Base-by-base conservation (phyloP, 768 basidiomycete species). In the Podaxis mareebaensis region DNA sequence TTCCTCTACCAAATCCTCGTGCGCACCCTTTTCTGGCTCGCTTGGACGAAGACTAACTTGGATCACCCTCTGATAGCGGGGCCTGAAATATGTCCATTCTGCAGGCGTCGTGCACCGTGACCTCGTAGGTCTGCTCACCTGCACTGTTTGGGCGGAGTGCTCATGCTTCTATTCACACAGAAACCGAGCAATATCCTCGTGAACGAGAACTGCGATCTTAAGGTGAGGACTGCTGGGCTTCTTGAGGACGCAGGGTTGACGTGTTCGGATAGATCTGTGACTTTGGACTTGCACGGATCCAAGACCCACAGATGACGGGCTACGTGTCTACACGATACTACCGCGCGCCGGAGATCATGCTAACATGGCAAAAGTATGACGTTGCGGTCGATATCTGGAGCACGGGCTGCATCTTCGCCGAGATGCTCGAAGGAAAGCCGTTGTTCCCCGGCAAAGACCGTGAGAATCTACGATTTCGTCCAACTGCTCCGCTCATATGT, bases 311-410 rank as follows among this genome's bases (percentile, higher is more conserved):
- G 75, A 99, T 99, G 97, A 99, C 97, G 1, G 97, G 97, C 66
- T 99, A 99, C 73, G 97, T 99, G 65, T 99, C 97, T 62, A 99
- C 97, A 57, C 84, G 97, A 68, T 99, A 99, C 79, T 99, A 99
- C 75, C 91, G 97, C 57, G 97, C 97, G 5, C 97, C 97, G 4
- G 97, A 99, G 78, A 99, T 99, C 79, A 99, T 99, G 97, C 84
- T 99, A 73, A 99, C 97, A 42, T 99, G 97, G 97, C 97, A 99
- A 77, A 99, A 99, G 81, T 99, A 99, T 79, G 96, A 99, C 75
- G 96, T 98, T 61, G 97, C 96, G 56, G 97, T 99, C 66, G 97
- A 99, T 74, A 96, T 99, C 73, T 99, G 97, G 97, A 96, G 93
- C 72, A 95, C 96, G 11, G 97, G 96, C 5, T 99, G 97, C 80